Evolutionary conservation across 331 rosid species (phyloP), one percentile per base, ranked within the genome.

Genomic region (Prunus yedoensis): DNA sequence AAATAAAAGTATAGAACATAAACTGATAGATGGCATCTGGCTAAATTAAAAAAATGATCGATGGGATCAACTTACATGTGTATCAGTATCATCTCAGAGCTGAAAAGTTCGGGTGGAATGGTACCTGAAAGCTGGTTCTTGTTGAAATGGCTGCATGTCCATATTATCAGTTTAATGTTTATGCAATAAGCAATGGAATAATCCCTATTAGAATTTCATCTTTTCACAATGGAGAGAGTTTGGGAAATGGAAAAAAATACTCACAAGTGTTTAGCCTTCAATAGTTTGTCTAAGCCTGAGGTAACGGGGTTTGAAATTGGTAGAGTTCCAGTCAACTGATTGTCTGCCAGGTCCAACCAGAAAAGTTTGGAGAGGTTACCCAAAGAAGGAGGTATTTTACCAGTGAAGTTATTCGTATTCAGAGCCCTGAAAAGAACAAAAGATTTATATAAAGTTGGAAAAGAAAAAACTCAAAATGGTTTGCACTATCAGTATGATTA

Each of bases 231-330:
- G 23, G 7, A 56, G 67, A 72, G 52, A 72, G 51, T 2, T 10
- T 70, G 2, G 66, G 61, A 23, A 66, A 5, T 32, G 18, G 5
- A 59, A 7, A 6, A 23, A 70, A 66, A 21, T 70, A 79, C 96
- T 89, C 77, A 94, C 99, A 92, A 91, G 73, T 91, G 97, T 79
- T 94, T 84, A 63, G 95, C 96, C 78, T 80, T 90, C 15, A 84
- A 68, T 81, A 91, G 91, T 43, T 66, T 91, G 87, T 94, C 95
- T 77, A 94, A 79, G 71, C 99, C 97, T 4, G 88, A 86, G 49
- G 87, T 20, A 3, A 65, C 74, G 38, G 89, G 5, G 81, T 85
- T 86, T 47, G 97, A 92, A 43, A 92, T 72, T 3, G 97, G 97
- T 60, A 92, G 47, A 32, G 89, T 43, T 43, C 96, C 97, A 8